A percentile compares a stretch with the other conserved stretches of the same genome.
Evolutionary conservation across 192 early-diverging fungal genomes (phyloP).

Genomic region (Mortierella alpina): DNA sequence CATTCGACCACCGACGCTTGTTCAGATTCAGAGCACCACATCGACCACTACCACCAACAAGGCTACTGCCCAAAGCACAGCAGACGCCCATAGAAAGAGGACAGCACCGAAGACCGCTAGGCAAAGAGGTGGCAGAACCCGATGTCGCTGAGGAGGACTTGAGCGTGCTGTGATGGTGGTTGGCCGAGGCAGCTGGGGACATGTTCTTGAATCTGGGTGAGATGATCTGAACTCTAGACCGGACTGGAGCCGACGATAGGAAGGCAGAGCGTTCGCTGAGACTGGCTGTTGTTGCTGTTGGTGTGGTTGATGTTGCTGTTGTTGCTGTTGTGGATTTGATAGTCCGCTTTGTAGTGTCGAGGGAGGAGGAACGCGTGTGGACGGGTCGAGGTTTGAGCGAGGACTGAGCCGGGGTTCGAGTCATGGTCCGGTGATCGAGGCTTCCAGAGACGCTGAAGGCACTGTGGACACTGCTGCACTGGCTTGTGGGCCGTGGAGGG

Average conservation of each 20-base stretch:
- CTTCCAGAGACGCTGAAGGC: slow-evolving; percentile 4
- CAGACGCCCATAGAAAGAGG: too few relatives aligned
- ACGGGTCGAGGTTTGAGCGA: too few relatives aligned
- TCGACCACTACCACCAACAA: neutral
- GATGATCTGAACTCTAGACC: slow-evolving; percentile 7
- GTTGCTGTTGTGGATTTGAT: neutral
- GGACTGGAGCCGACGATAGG: slow-evolving; percentile 31
- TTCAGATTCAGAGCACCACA: neutral
- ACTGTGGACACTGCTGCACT: slow-evolving; percentile 29
- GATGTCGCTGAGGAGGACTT: neutral
- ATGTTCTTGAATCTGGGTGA: slow-evolving; percentile 5
- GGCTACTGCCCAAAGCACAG: neutral
- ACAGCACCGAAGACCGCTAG: neutral
- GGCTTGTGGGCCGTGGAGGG: neutral
- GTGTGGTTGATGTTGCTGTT: neutral
- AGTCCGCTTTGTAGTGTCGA: too few relatives aligned
- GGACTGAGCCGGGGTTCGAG: neutral
- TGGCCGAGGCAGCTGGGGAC: neutral
- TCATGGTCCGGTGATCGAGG: slow-evolving; percentile 41
- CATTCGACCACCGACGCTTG: slow-evolving; percentile 32
- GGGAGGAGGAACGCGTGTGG: too few relatives aligned
- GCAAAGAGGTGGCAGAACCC: neutral
- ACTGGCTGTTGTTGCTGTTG: neutral
- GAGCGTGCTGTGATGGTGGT: neutral
- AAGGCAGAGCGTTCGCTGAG: slow-evolving; percentile 33